Conservation (phyloP, 1,139 yeast species). For the Diutina rugosa region DNA sequence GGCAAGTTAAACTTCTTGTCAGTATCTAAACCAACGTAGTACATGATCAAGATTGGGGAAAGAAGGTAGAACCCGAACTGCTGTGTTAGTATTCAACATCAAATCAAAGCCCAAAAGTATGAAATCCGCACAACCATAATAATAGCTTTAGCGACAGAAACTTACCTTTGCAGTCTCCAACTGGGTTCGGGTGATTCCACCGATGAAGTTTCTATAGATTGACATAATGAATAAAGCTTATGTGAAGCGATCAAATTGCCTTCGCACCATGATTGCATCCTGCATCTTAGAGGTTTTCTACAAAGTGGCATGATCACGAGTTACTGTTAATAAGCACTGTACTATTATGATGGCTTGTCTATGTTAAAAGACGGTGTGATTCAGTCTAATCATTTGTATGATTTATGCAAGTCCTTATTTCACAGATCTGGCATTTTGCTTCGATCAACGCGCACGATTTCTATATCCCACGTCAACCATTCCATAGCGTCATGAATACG, state of each 20-base stretch:
- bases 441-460: neutral
- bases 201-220: constrained; percentile 17
- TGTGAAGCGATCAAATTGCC: neutral
- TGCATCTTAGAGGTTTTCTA: neutral
- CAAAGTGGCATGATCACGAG: neutral
- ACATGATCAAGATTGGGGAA: constrained; percentile 82
- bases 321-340: neutral
- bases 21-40: constrained; percentile 82
- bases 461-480: neutral
- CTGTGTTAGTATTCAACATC: constrained; percentile 10
- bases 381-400: neutral
- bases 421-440: neutral
- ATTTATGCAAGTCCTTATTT: neutral
- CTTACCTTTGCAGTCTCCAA: constrained; percentile 58
- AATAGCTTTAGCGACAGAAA: constrained; percentile 4
- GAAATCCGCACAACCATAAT: neutral
- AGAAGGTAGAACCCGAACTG: constrained; percentile 76
- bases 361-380: neutral
- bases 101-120: neutral
- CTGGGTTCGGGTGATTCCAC: constrained; percentile 40
- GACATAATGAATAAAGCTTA: constrained; percentile 8
- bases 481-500: neutral
- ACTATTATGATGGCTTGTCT: too few relatives aligned
- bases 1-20: constrained; percentile 82
- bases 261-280: neutral